Evolutionary conservation across 225 moss, liverwort and hornwort species (phyloP).

Genomic region (Thuidium tamariscinum): DNA sequence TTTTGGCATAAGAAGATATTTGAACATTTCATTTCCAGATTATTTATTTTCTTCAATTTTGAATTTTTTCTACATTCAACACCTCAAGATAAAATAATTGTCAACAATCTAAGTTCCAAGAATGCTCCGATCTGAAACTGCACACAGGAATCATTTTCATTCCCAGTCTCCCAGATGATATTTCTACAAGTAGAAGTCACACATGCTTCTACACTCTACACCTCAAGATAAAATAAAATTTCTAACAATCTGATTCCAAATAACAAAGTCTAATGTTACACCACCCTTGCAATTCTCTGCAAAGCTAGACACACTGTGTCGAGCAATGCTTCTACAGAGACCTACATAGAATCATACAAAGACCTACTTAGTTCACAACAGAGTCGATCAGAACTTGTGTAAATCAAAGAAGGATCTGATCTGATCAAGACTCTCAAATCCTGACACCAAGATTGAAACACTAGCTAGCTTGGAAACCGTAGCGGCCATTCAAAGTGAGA

Average conservation of each 20-base stretch:
- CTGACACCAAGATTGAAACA: not conserved
- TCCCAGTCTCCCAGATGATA: not conserved
- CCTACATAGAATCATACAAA: not conserved
- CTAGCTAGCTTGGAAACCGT: not conserved
- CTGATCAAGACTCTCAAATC: not conserved
- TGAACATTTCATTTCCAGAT: no score
- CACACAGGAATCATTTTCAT: not conserved
- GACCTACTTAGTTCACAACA: no score
- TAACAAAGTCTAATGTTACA: not conserved
- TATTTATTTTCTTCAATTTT: not conserved
- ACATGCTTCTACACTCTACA: not conserved
- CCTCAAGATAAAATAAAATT: not conserved
- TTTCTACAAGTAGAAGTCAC: not conserved
- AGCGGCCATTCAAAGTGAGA: not conserved
- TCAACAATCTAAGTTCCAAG: not conserved
- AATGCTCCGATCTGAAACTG: no score
- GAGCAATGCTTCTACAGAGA: not conserved
- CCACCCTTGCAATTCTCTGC: not conserved
- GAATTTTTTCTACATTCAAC: not conserved
- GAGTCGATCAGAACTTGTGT: not conserved
- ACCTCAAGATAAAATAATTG: not conserved
- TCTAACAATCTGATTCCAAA: not conserved
- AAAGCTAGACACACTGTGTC: not conserved
- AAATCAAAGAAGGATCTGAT: not conserved
- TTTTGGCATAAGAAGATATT: no score